A percentile compares a stretch with the other conserved stretches of the same genome.
These are phyloP conservation scores for Aspergillus nanangensis DNA, from an alignment of 495 filamentous ascomycete genomes.

Conservation along the genomic window DNA sequence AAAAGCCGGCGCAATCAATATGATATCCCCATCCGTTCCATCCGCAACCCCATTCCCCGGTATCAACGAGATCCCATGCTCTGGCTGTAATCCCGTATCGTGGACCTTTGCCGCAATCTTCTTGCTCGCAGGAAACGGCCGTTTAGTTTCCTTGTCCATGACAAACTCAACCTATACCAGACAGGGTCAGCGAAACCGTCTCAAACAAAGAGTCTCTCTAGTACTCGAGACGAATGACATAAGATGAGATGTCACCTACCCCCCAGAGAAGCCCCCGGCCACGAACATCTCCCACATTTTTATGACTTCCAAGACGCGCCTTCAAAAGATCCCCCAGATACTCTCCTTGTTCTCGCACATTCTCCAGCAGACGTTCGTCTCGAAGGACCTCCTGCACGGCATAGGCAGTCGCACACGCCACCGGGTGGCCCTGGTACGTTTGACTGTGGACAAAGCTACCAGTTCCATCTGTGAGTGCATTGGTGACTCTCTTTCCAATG, in stretches of 20 bases:
- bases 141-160: constrained; percentile 45
- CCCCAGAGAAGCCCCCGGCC: constrained; percentile 50
- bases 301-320: constrained; percentile 28
- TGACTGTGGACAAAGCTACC: constrained; percentile 47
- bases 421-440: constrained; percentile 49
- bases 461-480: constrained; percentile 45
- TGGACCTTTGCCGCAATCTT: constrained; percentile 44
- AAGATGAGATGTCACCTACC: constrained; percentile 24
- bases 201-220: no score
- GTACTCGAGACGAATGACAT: no score
- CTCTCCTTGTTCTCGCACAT: constrained; percentile 40
- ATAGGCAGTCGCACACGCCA: constrained; percentile 44
- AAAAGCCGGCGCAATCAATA: constrained; percentile 70
- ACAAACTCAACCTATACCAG: constrained; percentile 50
- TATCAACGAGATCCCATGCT: constrained; percentile 63
- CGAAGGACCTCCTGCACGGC: constrained; percentile 43
- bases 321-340: constrained; percentile 35
- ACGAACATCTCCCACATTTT: constrained; percentile 49
- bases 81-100: constrained; percentile 39
- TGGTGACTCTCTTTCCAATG: constrained; percentile 43
- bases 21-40: constrained; percentile 63
- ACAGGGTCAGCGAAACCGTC: no score
- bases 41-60: constrained; percentile 64
- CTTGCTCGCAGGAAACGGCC: constrained; percentile 37
- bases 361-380: constrained; percentile 38